Percentiles rank a stretch among this genome's conserved stretches.
Conservation (phyloP, 2,329 filamentous ascomycete genomes). For the Aspergillus calidoustus region DNA sequence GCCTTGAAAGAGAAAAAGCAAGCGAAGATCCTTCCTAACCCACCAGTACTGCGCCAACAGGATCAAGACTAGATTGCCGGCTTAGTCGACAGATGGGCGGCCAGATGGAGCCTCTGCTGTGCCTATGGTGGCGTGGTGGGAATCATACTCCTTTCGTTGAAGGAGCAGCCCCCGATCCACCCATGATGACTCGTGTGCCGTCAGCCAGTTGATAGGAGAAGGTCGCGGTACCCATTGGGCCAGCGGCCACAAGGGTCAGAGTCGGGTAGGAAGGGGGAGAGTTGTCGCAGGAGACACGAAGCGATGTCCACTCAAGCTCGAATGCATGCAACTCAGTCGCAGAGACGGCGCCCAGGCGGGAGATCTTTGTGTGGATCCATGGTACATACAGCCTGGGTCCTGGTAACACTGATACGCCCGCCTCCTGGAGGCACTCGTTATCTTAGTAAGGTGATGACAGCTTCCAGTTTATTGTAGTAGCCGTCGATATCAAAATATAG, state of each 20-base stretch:
- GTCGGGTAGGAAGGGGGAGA: conserved; percentile 14
- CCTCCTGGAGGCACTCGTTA: neutral
- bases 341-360: neutral
- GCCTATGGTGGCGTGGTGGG: conserved; percentile 18
- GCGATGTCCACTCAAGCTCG: conserved; percentile 10
- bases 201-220: conserved; percentile 19
- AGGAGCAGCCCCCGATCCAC: conserved; percentile 21
- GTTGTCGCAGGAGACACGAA: conserved; percentile 20
- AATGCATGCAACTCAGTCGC: conserved; percentile 20
- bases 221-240: conserved; percentile 13
- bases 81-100: conserved; percentile 13
- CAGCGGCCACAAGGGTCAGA: conserved; percentile 15
- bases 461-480: neutral
- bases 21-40: conserved; percentile 22
- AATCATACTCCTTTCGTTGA: conserved; percentile 17
- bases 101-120: conserved; percentile 18
- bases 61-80: conserved; percentile 12
- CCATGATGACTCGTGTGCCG: conserved; percentile 22
- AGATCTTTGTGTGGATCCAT: neutral
- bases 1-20: conserved; percentile 24
- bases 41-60: conserved; percentile 9
- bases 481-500: neutral
- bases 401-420: conserved; percentile 2
- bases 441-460: neutral
- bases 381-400: neutral